Conservation (phyloP, 352 stramenopile species). For the Phytophthora pisi region DNA sequence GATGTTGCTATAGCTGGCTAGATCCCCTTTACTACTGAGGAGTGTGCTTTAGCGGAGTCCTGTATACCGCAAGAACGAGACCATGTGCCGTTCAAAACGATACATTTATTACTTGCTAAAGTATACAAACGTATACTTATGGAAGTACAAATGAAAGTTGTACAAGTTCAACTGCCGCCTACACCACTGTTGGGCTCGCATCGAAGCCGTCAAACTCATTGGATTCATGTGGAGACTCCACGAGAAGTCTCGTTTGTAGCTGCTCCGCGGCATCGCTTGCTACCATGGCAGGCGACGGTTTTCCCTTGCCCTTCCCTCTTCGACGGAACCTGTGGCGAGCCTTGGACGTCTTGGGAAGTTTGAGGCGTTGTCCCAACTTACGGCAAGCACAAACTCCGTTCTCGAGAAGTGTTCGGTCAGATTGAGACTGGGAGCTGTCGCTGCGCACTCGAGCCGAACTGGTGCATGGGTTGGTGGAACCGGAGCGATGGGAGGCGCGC, state of each 20-base stretch:
- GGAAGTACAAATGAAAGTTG: neutral
- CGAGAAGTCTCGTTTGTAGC: constrained; percentile 54
- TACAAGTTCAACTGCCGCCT: constrained; percentile 8
- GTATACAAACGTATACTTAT: neutral
- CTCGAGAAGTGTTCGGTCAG: constrained; percentile 46
- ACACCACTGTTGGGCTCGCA: constrained; percentile 12
- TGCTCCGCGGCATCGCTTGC: constrained; percentile 25
- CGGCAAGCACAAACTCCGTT: constrained; percentile 57
- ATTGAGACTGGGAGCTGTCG: constrained; percentile 43
- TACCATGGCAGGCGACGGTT: constrained; percentile 20
- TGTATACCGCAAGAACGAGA: too few relatives aligned
- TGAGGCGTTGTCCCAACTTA: constrained; percentile 62
- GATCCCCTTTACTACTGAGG: too few relatives aligned
- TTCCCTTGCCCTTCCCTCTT: constrained; percentile 40
- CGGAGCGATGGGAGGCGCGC: constrained; percentile 42
- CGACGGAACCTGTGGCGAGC: constrained; percentile 43
- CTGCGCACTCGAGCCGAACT: constrained; percentile 31
- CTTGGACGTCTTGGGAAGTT: constrained; percentile 41
- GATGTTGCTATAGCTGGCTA: too few relatives aligned
- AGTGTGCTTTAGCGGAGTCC: too few relatives aligned
- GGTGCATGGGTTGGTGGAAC: constrained; percentile 43
- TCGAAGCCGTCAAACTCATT: constrained; percentile 60
- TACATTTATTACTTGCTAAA: neutral
- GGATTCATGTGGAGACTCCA: constrained; percentile 41
- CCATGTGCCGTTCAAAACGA: too few relatives aligned